Evolutionary conservation across 352 stramenopile genomes (phyloP), one percentile per base, ranked within the genome.

Genomic region (Aphanomyces astaci): DNA sequence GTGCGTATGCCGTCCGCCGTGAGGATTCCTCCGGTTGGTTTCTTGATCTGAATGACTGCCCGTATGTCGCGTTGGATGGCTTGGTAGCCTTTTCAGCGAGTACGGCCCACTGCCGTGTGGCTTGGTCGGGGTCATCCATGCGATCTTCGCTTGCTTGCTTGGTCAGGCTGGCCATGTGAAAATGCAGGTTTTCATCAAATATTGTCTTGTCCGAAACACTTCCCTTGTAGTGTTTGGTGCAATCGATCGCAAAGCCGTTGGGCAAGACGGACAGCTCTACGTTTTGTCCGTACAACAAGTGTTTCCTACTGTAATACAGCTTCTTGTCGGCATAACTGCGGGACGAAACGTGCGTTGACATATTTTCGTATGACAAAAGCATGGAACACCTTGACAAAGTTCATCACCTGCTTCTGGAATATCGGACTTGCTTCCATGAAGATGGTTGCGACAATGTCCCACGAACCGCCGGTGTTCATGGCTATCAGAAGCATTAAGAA

Each of bases 61-160:
- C 65, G 33, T 4, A 66, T 19, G 3, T 49, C 15, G n/a, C 13
- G 15, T 4, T 27, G 15, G 11, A 72, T 56, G 11, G 27, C 45
- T 45, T 55, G 5, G 27, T 72, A 72, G 7, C 65, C 65, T 72
- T 72, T 40, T 72, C 65, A 2, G 54, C 40, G 7, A 72, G 17
- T 4, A 72, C 55, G 5, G 40, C 55, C 65, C 65, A 66, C 9
- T 54, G 27, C 7, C 60, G n/a, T 1, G 54, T 32, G 17, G 24
- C 54, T 15, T 46, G 15, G 19, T 72, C 43, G 5, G 22, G 3
- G 9, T 59, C 22, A 36, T 17, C 48, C 19, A 55, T 55, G 48
- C 25, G n/a, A 9, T 30, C 19, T 19, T 55, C 48, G 19, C n/a
- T 5, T 7, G 48, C 7, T 30, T 30, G 48, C 48, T 48, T 30